A percentile compares a stretch with the other conserved stretches of the same genome.
Evolutionary conservation across 2,329 filamentous ascomycete genomes (phyloP).

Genomic region (Diplocarpon mali): DNA sequence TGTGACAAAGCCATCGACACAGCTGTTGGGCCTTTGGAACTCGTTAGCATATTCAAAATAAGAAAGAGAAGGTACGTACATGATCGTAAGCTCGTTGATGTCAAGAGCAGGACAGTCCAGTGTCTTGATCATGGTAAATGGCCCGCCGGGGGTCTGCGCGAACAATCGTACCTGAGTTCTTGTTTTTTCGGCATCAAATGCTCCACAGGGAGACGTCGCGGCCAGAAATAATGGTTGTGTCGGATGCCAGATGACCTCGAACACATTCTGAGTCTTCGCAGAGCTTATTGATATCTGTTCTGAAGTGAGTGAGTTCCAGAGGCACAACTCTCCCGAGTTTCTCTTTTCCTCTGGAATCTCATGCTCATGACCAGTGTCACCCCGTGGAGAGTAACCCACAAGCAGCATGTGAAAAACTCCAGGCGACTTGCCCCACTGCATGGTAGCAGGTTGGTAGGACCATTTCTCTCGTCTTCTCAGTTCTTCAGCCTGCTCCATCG

Average conservation of each 20-base stretch:
- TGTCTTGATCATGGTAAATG: slow-evolving; percentile 38
- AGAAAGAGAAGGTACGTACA: slow-evolving; percentile 25
- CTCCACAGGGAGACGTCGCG: slow-evolving; percentile 42
- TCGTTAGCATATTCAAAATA: slow-evolving; percentile 18
- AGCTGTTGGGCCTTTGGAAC: slow-evolving; percentile 38
- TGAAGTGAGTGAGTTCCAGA: slow-evolving; percentile 41
- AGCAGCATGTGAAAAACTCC: slow-evolving; percentile 41
- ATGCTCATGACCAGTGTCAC: slow-evolving; percentile 38
- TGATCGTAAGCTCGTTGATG: slow-evolving; percentile 51
- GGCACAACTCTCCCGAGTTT: slow-evolving; percentile 47
- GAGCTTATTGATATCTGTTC: slow-evolving; percentile 37
- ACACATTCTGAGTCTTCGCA: slow-evolving; percentile 47
- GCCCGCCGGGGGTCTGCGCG: slow-evolving; percentile 27
- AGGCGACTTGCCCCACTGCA: slow-evolving; percentile 45
- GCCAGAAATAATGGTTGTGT: slow-evolving; percentile 40
- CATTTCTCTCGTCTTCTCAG: slow-evolving; percentile 32
- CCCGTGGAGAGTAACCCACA: slow-evolving; percentile 52
- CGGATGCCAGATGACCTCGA: slow-evolving; percentile 55
- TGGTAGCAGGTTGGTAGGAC: slow-evolving; percentile 52
- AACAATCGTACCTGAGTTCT: slow-evolving; percentile 50
- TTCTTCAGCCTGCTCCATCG: slow-evolving; percentile 17
- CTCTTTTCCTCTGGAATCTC: slow-evolving; percentile 46
- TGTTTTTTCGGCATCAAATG: slow-evolving; percentile 31
- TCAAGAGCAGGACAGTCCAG: slow-evolving; percentile 49
- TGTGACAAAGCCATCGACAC: slow-evolving; percentile 40